phyloP scores from a whole-genome alignment of 768 basidiomycete genomes.

The Tulasnella sp. region DNA sequence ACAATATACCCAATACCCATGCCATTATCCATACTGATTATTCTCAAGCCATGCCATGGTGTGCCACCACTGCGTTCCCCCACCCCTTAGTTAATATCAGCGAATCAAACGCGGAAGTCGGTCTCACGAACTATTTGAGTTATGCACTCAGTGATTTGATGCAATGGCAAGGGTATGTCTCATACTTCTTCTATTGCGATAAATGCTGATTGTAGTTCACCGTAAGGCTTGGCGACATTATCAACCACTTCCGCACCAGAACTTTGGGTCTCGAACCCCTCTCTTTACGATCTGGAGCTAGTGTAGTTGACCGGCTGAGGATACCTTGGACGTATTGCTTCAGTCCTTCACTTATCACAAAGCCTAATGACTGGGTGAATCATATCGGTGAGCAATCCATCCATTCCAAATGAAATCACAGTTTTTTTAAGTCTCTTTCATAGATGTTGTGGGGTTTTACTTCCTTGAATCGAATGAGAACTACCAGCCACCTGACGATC shows the following conservation, averaged over 20 bases:
- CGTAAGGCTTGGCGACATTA: constrained; percentile 43
- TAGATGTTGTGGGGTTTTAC: constrained; percentile 54
- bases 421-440: background rate
- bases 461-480: constrained; percentile 41
- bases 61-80: constrained; percentile 41
- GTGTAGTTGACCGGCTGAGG: constrained; percentile 39
- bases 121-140: constrained; percentile 45
- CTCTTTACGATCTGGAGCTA: constrained; percentile 37
- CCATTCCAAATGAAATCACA: background rate
- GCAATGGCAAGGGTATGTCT: constrained; percentile 43
- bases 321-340: constrained; percentile 55
- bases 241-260: constrained; percentile 42
- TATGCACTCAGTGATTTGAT: constrained; percentile 48
- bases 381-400: constrained; percentile 36
- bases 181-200: background rate
- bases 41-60: constrained; percentile 52
- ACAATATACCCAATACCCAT: background rate
- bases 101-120: constrained; percentile 38
- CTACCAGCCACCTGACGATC: constrained; percentile 38
- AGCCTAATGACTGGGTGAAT: constrained; percentile 50
- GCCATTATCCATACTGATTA: background rate
- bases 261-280: constrained; percentile 39
- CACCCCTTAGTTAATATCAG: constrained; percentile 53
- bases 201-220: constrained; percentile 6
- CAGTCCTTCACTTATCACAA: constrained; percentile 43